Conservation (phyloP, 495 filamentous ascomycete species). For the Aspergillus sclerotiicarbonarius region DNA sequence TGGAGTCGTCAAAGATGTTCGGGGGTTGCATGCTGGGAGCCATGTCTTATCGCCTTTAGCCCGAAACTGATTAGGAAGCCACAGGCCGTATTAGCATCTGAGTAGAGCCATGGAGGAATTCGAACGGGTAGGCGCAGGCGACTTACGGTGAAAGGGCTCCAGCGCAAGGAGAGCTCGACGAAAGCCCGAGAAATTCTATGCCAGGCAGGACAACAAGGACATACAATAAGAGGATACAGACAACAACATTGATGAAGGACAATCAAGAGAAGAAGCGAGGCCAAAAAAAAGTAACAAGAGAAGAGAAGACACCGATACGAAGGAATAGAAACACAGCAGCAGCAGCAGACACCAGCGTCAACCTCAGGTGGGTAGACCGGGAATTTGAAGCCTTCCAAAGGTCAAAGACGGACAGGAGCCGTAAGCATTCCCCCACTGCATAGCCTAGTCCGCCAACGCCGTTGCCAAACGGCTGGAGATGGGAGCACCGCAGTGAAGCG, state of each 20-base stretch:
- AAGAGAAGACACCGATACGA: conserved; percentile 6
- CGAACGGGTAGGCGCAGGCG: conserved; percentile 24
- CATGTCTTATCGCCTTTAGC: conserved; percentile 40
- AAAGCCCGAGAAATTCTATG: conserved; percentile 15
- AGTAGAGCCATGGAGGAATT: conserved; percentile 2
- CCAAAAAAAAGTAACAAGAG: conserved; percentile 7
- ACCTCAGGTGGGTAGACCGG: conserved; percentile 25
- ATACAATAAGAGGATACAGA: conserved; percentile 15
- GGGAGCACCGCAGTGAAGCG: conserved; percentile 29
- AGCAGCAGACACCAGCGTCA: conserved; percentile 11
- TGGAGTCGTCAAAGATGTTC: conserved; percentile 47
- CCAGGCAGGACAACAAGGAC: conserved; percentile 20
- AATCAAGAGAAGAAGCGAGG: background rate
- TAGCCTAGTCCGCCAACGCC: conserved; percentile 28
- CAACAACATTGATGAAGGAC: conserved; percentile 21
- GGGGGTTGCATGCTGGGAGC: conserved; percentile 34
- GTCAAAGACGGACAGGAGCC: conserved; percentile 27
- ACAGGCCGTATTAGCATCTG: conserved; percentile 5
- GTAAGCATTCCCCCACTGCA: conserved; percentile 24
- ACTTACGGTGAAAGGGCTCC: conserved; percentile 27
- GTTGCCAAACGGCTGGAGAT: conserved; percentile 28
- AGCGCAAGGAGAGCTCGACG: conserved; percentile 20
- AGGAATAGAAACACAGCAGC: conserved; percentile 9
- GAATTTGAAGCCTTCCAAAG: conserved; percentile 34
- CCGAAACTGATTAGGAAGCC: conserved; percentile 27